Evolutionary conservation across 345 rosid genomes (phyloP).

Genomic region (Dipteronia dyeriana): DNA sequence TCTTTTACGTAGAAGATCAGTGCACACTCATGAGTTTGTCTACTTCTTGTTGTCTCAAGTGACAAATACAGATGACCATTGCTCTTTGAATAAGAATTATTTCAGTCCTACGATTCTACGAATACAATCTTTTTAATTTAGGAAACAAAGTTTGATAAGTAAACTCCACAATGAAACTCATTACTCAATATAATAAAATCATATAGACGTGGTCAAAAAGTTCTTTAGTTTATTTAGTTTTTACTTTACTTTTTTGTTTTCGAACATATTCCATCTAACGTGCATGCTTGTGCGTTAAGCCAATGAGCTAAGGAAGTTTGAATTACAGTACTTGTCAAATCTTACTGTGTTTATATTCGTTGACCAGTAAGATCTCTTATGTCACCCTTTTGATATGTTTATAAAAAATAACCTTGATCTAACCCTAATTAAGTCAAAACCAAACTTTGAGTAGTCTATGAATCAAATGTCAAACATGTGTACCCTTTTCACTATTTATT

Average conservation of each 20-base stretch:
- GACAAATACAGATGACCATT: background rate
- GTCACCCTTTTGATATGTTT: conserved; percentile 14
- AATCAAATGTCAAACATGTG: background rate
- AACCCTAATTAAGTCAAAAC: conserved; percentile 18
- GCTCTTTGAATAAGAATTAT: background rate
- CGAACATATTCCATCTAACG: background rate
- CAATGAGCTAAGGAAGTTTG: conserved; percentile 28
- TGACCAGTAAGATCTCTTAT: conserved; percentile 8
- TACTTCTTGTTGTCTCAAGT: conserved; percentile 19
- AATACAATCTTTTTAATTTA: no score
- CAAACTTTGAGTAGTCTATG: background rate
- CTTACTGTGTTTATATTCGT: background rate
- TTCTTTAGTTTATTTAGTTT: background rate
- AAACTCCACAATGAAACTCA: background rate
- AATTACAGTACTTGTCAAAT: background rate
- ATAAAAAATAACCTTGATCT: background rate
- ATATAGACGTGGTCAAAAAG: background rate
- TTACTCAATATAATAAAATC: no score
- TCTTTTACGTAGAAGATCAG: background rate
- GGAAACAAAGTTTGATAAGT: conserved; percentile 33
- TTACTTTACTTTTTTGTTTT: background rate
- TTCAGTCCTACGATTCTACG: no score
- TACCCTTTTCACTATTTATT: background rate
- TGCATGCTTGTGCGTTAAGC: conserved; percentile 26
- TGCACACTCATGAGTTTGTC: conserved; percentile 1